Base-by-base conservation (phyloP, 306 rosid genomes). In the Vicia villosa region DNA sequence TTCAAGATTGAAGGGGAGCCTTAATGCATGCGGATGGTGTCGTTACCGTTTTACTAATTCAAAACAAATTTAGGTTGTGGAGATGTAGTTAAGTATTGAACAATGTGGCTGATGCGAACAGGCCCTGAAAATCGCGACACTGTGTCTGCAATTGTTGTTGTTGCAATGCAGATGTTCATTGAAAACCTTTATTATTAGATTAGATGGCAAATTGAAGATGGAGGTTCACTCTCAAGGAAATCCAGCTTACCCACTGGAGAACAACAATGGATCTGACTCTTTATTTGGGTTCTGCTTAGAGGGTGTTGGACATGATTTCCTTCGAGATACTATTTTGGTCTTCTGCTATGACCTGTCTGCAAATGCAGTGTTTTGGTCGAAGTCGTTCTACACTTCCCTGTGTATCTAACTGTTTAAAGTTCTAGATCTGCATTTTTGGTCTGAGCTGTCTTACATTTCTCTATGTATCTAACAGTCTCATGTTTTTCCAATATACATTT, bases 161-260 rank as follows among this genome's bases (percentile, higher is more conserved):
- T 15, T 3, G 36, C n/a, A 10, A 13, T 10, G n/a, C 37, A 6
- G 12, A 6, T 7, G 1, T 12, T 55, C 14, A 14, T 26, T 24
- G 8, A 24, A 54, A 24, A 26, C 62, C 62, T 13, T 55, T 10
- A 55, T 55, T 55, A 55, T 55, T 55, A 24, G 37, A 55, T 55
- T 55, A 24, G 37, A 24, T 55, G 3, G 0, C n/a, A 55, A 55
- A 38, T 26, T 7, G 62, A 55, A 55, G 38, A 55, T 55, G 62
- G 19, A 26, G 19, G 7, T 24, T 55, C 62, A 55, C 4, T 26
- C 59, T 4, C 19, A 24, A 6, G 62, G 38, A 55, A 24, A 24
- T 55, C 62, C 19, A 55, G 38, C 10, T 55, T 22, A 54, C 60
- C 60, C 8, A 0, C 16, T 5, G 28, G 14, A 63, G 37, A 22